These are phyloP conservation scores for Babesia ovis DNA, from an alignment of 169 alveolate species.

Conservation along the genomic window DNA sequence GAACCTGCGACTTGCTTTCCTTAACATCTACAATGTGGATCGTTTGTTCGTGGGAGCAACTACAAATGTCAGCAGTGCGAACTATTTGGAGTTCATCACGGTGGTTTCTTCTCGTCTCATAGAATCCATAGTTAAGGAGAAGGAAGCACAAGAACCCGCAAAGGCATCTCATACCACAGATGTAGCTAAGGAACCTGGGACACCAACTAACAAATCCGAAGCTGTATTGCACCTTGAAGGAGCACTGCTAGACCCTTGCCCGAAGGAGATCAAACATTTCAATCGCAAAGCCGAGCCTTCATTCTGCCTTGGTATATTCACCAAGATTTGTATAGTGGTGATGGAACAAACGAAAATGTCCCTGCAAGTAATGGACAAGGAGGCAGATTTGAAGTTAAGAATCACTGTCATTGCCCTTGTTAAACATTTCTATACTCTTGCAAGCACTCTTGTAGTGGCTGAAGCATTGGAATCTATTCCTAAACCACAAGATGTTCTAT, in stretches of 20 bases:
- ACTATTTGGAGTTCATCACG: conserved; percentile 22
- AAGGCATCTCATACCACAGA: neutral
- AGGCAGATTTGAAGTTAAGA: neutral
- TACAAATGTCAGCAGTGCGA: neutral
- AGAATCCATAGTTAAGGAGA: conserved; percentile 19
- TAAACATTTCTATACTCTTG: conserved; percentile 17
- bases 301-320: conserved; percentile 59
- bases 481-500: conserved; percentile 23
- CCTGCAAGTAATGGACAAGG: neutral
- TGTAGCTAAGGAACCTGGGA: neutral
- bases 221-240: conserved; percentile 6
- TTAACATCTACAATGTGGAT: conserved; percentile 56
- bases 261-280: conserved; percentile 29
- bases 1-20: conserved; percentile 63
- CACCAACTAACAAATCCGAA: conserved; percentile 8
- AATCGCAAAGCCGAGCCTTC: conserved; percentile 27
- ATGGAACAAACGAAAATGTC: conserved; percentile 12
- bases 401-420: conserved; percentile 8
- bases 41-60: conserved; percentile 51
- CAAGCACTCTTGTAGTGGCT: neutral
- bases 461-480: conserved; percentile 40
- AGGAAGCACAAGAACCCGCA: neutral
- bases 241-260: conserved; percentile 57
- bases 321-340: conserved; percentile 19
- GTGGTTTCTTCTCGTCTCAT: conserved; percentile 28